Evolutionary conservation across 148 eudicot genomes (phyloP).

Genomic region (Cornus florida): DNA sequence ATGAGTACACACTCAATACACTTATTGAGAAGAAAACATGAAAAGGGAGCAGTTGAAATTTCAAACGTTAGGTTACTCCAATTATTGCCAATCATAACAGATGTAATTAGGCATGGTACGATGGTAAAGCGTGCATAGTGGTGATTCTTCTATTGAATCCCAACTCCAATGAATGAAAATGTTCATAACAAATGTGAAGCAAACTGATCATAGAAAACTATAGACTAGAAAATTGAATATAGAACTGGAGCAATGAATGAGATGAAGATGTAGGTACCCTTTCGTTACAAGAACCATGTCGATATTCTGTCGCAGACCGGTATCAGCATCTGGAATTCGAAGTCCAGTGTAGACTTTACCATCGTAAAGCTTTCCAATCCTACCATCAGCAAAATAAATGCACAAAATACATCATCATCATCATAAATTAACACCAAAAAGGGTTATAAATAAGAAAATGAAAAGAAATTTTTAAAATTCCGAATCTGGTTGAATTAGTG

Average conservation of each 20-base stretch:
- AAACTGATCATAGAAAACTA: neutral
- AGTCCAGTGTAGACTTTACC: constrained; percentile 77
- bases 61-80: neutral
- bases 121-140: neutral
- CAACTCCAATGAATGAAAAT: neutral
- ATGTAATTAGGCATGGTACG: neutral
- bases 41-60: neutral
- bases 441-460: neutral
- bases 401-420: too few species aligned
- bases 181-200: neutral
- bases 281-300: constrained; percentile 71
- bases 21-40: neutral
- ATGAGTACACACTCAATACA: neutral
- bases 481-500: too few species aligned
- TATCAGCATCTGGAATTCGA: constrained; percentile 80
- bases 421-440: neutral
- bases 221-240: neutral
- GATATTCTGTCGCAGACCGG: constrained; percentile 55
- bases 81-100: neutral
- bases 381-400: constrained; percentile 11
- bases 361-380: constrained; percentile 70
- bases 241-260: neutral
- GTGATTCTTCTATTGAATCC: neutral
- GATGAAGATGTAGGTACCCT: constrained; percentile 35
- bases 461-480: neutral